Evolutionary conservation across 306 rosid species (phyloP).

Genomic region (Dalbergia oliveri): DNA sequence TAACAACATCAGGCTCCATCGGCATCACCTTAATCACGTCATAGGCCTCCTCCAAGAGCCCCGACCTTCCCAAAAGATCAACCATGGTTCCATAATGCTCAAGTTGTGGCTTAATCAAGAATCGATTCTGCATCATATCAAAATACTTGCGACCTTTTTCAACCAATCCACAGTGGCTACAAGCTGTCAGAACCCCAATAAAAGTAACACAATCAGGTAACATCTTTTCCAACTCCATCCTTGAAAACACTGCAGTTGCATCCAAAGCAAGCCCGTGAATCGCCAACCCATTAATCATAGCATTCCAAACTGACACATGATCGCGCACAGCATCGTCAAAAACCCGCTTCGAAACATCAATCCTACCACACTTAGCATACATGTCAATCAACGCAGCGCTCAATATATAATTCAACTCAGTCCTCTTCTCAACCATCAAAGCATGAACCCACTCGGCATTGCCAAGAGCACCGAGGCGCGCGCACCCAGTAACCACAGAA

Average conservation of each 20-base stretch:
- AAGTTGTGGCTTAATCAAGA: slow-evolving; percentile 65
- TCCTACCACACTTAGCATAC: slow-evolving; percentile 78
- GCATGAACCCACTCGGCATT: slow-evolving; percentile 69
- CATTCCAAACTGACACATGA: slow-evolving; percentile 79
- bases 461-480: slow-evolving; percentile 64
- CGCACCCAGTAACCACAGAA: slow-evolving; percentile 66
- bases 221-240: slow-evolving; percentile 65
- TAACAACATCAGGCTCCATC: slow-evolving; percentile 73
- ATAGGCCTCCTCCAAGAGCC: slow-evolving; percentile 69
- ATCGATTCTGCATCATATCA: slow-evolving; percentile 60
- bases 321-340: slow-evolving; percentile 50
- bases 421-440: slow-evolving; percentile 61
- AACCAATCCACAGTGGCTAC: slow-evolving; percentile 75
- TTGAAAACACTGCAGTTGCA: slow-evolving; percentile 56
- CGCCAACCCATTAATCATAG: slow-evolving; percentile 77
- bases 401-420: slow-evolving; percentile 62
- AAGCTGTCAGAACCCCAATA: slow-evolving; percentile 70
- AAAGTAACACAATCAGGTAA: slow-evolving; percentile 71
- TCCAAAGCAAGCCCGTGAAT: slow-evolving; percentile 73
- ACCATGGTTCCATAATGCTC: slow-evolving; percentile 83
- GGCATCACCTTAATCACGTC: slow-evolving; percentile 62
- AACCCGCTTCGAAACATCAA: slow-evolving; percentile 58
- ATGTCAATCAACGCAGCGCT: slow-evolving; percentile 71
- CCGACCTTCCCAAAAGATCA: slow-evolving; percentile 77
- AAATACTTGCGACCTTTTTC: slow-evolving; percentile 66